phyloP scores from a whole-genome alignment of 2,329 filamentous ascomycete species.

The Diaporthe eres region DNA sequence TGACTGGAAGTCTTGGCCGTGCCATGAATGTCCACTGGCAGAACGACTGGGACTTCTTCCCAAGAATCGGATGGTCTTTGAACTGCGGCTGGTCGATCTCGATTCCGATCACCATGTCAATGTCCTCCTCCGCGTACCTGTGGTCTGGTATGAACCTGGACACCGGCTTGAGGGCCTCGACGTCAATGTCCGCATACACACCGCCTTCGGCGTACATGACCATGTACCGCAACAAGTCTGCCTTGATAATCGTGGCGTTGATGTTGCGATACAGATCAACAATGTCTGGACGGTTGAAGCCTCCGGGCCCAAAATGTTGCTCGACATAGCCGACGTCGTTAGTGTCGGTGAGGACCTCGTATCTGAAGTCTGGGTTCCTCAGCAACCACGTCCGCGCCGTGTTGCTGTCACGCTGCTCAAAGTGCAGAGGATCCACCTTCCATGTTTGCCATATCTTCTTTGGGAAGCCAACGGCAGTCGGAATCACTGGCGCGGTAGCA shows the following conservation, averaged over 20 bases:
- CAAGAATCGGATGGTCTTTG: constrained; percentile 74
- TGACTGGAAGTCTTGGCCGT: constrained; percentile 76
- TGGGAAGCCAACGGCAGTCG: constrained; percentile 59
- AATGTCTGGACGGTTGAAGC: constrained; percentile 77
- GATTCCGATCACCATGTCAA: constrained; percentile 78
- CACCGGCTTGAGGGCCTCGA: constrained; percentile 57
- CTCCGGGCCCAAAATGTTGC: constrained; percentile 74
- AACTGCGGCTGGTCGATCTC: constrained; percentile 80
- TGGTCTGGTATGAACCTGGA: constrained; percentile 73
- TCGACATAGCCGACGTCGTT: constrained; percentile 79
- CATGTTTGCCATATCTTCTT: constrained; percentile 84
- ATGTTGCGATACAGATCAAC: constrained; percentile 72
- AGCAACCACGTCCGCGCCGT: constrained; percentile 75
- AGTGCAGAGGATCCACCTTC: constrained; percentile 77
- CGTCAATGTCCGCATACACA: constrained; percentile 61
- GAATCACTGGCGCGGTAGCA: constrained; percentile 42
- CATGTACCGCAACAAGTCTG: constrained; percentile 76
- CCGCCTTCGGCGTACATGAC: constrained; percentile 78
- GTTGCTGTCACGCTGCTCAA: constrained; percentile 74
- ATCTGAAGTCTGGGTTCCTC: constrained; percentile 77
- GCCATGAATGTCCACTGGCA: constrained; percentile 84
- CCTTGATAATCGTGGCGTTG: constrained; percentile 76
- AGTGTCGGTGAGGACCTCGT: constrained; percentile 78
- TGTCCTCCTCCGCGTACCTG: constrained; percentile 72
- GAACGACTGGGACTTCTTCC: constrained; percentile 77